Evolutionary conservation across 2,329 filamentous ascomycete genomes (phyloP).

Genomic region (Rasamsonia emersonii): DNA sequence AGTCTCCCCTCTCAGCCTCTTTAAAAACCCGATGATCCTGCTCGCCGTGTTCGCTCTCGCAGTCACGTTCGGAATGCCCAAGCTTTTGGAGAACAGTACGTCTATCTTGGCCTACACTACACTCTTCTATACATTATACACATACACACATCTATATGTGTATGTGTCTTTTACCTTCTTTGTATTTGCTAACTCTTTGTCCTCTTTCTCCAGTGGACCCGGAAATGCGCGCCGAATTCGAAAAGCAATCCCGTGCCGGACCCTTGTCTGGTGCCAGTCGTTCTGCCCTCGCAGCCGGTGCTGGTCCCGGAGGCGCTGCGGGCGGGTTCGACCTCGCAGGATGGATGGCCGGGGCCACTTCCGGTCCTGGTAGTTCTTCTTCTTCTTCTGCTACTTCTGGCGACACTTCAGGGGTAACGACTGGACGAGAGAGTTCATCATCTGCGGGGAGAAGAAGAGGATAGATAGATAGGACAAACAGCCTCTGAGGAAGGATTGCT

Average conservation of each 20-base stretch:
- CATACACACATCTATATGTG: conserved; percentile 3
- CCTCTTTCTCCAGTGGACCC: conserved; percentile 92
- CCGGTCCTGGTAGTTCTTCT: too few relatives aligned
- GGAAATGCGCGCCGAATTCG: conserved; percentile 88
- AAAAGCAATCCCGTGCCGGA: conserved; percentile 74
- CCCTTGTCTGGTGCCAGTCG: conserved; percentile 53
- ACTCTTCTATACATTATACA: conserved; percentile 9
- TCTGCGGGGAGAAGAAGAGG: too few relatives aligned
- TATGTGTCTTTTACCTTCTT: too few relatives aligned
- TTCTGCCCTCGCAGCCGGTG: conserved; percentile 50
- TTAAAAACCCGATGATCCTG: conserved; percentile 96
- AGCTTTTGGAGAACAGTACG: conserved; percentile 91
- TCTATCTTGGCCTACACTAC: conserved; percentile 15
- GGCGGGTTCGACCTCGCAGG: conserved; percentile 57
- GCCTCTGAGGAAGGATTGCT: too few relatives aligned
- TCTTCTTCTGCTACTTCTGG: conserved; percentile 18
- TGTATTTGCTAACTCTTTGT: too few relatives aligned
- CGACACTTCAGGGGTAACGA: conserved; percentile 8
- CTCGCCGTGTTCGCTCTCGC: conserved; percentile 76
- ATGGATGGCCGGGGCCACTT: conserved; percentile 59
- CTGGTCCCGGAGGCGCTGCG: conserved; percentile 38
- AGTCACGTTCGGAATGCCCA: conserved; percentile 86
- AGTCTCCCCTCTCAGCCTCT: conserved; percentile 72
- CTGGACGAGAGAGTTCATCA: too few relatives aligned
- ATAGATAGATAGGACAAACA: too few relatives aligned